Evolutionary conservation across 805 yeast species (phyloP).

Genomic region (Metschnikowia vanudenii): DNA sequence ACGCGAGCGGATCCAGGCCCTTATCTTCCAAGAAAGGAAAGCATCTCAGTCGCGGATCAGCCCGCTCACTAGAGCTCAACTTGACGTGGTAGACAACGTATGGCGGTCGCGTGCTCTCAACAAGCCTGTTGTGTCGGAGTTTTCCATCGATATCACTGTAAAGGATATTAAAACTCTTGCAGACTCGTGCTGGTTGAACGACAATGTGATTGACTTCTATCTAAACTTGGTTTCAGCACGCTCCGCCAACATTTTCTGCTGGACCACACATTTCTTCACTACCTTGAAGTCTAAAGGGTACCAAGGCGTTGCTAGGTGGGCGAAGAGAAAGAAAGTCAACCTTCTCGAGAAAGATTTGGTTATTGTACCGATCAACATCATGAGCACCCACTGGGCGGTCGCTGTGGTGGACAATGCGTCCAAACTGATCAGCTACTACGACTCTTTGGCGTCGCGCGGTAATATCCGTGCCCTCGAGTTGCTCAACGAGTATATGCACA

Average conservation of each 20-base stretch:
- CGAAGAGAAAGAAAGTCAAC: constrained; percentile 68
- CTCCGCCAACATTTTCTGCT: constrained; percentile 52
- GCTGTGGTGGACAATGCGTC: constrained; percentile 68
- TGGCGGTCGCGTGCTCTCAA: constrained; percentile 29
- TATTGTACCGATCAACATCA: constrained; percentile 81
- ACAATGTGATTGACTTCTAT: constrained; percentile 83
- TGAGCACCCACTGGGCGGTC: constrained; percentile 88
- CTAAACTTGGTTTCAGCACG: constrained; percentile 52
- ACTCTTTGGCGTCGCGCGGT: constrained; percentile 60
- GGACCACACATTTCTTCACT: constrained; percentile 87
- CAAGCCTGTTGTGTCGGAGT: constrained; percentile 31
- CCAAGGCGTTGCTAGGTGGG: constrained; percentile 79
- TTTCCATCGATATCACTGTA: constrained; percentile 57
- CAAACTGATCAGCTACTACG: constrained; percentile 66
- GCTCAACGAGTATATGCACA: constrained; percentile 59
- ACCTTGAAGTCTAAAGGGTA: constrained; percentile 73
- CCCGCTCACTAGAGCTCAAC: constrained; percentile 28
- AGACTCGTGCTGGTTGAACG: constrained; percentile 84
- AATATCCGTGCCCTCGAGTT: constrained; percentile 42
- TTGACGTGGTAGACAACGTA: constrained; percentile 29
- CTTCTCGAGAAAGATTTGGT: constrained; percentile 63
- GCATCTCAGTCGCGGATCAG: constrained; percentile 10
- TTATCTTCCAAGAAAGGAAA: constrained; percentile 17
- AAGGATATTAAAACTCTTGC: constrained; percentile 70
- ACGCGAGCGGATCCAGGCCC: constrained; percentile 14